Evolutionary conservation across 257 asterid species (phyloP).

Genomic region (Nemophila menziesii): DNA sequence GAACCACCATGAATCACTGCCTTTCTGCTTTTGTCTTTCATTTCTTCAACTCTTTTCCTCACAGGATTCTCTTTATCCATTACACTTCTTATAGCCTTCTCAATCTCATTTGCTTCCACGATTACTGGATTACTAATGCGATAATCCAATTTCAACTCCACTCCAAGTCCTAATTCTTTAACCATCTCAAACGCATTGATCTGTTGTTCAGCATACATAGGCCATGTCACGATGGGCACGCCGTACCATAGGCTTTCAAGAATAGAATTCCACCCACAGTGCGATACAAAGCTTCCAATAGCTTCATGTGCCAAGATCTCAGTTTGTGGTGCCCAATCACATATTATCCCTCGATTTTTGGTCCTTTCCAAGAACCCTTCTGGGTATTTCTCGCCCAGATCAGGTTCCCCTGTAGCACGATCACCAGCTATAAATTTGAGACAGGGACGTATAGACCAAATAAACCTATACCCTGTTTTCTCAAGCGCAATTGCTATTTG

Average conservation of each 20-base stretch:
- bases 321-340: constrained; percentile 12
- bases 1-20: constrained; percentile 5
- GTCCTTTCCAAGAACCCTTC: constrained; percentile 6
- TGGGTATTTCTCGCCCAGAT: neutral
- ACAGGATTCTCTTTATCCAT: constrained; percentile 5
- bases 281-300: constrained; percentile 10
- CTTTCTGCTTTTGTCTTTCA: constrained; percentile 4
- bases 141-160: constrained; percentile 10
- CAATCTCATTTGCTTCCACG: constrained; percentile 7
- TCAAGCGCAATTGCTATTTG: constrained; percentile 3
- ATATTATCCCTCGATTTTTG: constrained; percentile 4
- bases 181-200: constrained; percentile 7
- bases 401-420: neutral
- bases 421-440: neutral
- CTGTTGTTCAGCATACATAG: constrained; percentile 10
- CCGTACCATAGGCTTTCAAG: constrained; percentile 1
- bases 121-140: neutral
- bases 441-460: constrained; percentile 1
- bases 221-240: constrained; percentile 11
- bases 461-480: neutral
- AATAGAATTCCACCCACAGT: constrained; percentile 7
- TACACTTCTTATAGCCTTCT: constrained; percentile 6
- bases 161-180: constrained; percentile 3
- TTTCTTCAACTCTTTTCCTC: constrained; percentile 4
- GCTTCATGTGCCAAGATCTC: constrained; percentile 8